phyloP scores from a whole-genome alignment of 148 eudicot genomes.

The Persicaria maculosa region DNA sequence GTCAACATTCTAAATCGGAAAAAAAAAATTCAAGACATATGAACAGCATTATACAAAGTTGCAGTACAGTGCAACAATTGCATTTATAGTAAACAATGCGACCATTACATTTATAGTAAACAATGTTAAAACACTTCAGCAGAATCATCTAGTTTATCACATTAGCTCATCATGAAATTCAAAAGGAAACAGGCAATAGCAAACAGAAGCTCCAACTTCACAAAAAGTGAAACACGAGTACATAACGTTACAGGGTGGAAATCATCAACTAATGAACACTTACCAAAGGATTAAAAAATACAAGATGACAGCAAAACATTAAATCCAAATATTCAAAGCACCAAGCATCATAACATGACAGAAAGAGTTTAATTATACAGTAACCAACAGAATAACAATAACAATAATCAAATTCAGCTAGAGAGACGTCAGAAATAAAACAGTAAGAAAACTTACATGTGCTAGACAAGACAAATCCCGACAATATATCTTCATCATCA shows the following conservation, averaged over 20 bases:
- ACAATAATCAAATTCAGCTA: neutral
- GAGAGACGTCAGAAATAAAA: neutral
- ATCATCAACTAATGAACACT: neutral
- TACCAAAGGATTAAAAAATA: neutral
- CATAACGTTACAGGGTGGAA: neutral
- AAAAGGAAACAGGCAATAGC: neutral
- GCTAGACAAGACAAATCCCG: slow-evolving; percentile 71
- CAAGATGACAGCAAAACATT: neutral
- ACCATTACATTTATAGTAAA: neutral
- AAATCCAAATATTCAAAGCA: neutral
- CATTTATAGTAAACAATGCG: neutral
- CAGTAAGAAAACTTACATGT: slow-evolving; percentile 35
- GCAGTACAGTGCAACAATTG: neutral
- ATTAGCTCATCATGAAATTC: neutral
- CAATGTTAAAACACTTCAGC: neutral
- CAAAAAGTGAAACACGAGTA: neutral
- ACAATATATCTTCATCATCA: slow-evolving; percentile 78
- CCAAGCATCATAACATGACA: neutral
- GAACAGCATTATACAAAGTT: neutral
- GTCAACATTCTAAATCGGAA: neutral
- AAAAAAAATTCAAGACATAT: neutral
- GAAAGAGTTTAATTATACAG: neutral
- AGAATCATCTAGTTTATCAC: neutral
- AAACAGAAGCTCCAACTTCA: neutral
- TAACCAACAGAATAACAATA: neutral